A percentile compares a stretch with the other conserved stretches of the same genome.
Evolutionary conservation across 2,329 filamentous ascomycete species (phyloP).

Genomic region (Arachnomyces sp.): DNA sequence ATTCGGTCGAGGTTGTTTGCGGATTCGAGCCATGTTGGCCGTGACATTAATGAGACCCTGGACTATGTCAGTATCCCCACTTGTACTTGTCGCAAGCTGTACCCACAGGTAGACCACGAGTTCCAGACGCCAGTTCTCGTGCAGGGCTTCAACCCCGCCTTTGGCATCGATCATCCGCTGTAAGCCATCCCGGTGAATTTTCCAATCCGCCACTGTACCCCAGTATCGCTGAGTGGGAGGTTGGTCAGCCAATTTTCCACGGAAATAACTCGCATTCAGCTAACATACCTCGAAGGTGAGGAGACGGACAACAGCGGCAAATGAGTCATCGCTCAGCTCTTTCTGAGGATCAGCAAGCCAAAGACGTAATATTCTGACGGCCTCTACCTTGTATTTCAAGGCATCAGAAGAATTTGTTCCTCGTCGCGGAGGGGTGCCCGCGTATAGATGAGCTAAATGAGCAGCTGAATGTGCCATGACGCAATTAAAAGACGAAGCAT

Average conservation of each 20-base stretch:
- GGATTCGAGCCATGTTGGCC: conserved; percentile 22
- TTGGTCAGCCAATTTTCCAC: background rate
- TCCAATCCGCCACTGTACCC: conserved; percentile 26
- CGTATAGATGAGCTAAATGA: conserved; percentile 30
- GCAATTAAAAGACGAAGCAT: conserved; percentile 34
- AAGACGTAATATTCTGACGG: too few species aligned
- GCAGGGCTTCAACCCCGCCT: conserved; percentile 23
- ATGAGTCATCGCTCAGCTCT: too few species aligned
- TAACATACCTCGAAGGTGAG: conserved; percentile 27
- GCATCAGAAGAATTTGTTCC: too few species aligned
- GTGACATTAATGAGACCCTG: conserved; percentile 22
- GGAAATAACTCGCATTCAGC: too few species aligned
- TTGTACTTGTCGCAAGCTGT: too few species aligned
- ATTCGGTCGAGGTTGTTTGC: too few species aligned
- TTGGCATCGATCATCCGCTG: conserved; percentile 27
- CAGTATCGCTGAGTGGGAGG: conserved; percentile 24
- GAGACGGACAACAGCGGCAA: too few species aligned
- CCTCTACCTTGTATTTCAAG: too few species aligned
- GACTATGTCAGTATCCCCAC: background rate
- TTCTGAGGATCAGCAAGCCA: too few species aligned
- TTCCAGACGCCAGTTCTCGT: conserved; percentile 27
- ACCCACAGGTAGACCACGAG: conserved; percentile 25
- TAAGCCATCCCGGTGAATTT: conserved; percentile 25
- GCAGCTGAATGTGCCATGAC: conserved; percentile 37
- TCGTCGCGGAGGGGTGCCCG: too few species aligned